Evolutionary conservation across 257 asterid genomes (phyloP).

Genomic region (Salvia hispanica): DNA sequence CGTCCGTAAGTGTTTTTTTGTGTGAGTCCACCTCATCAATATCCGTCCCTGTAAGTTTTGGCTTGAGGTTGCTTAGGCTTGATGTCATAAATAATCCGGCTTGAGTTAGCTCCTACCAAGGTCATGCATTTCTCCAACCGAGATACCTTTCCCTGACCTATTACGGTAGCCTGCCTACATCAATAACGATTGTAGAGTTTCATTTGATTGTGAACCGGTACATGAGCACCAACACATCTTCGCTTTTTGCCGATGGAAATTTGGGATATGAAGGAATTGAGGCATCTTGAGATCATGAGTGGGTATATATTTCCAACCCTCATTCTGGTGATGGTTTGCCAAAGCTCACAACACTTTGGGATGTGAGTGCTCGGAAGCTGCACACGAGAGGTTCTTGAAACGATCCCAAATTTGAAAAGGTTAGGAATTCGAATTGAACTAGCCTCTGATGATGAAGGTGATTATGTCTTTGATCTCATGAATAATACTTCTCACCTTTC

Average conservation of each 20-base stretch:
- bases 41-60: not conserved
- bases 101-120: too few species aligned
- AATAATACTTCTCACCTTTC: not conserved
- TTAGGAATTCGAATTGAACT: not conserved
- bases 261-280: slow-evolving; percentile 16
- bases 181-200: too few species aligned
- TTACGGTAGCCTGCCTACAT: not conserved
- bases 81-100: too few species aligned
- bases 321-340: not conserved
- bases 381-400: not conserved
- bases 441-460: not conserved
- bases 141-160: slow-evolving; percentile 3
- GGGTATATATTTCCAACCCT: not conserved
- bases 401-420: slow-evolving; percentile 13
- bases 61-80: not conserved
- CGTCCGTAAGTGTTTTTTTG: not conserved
- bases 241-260: not conserved
- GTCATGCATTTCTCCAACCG: too few species aligned
- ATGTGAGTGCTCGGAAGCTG: not conserved
- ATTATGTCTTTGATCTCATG: too few species aligned
- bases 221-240: not conserved
- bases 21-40: not conserved
- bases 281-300: not conserved
- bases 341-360: not conserved
- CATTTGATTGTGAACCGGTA: not conserved